A percentile compares a stretch with the other conserved stretches of the same genome.
Evolutionary conservation across 495 filamentous ascomycete species (phyloP).

Genomic region (Aspergillus campestris): DNA sequence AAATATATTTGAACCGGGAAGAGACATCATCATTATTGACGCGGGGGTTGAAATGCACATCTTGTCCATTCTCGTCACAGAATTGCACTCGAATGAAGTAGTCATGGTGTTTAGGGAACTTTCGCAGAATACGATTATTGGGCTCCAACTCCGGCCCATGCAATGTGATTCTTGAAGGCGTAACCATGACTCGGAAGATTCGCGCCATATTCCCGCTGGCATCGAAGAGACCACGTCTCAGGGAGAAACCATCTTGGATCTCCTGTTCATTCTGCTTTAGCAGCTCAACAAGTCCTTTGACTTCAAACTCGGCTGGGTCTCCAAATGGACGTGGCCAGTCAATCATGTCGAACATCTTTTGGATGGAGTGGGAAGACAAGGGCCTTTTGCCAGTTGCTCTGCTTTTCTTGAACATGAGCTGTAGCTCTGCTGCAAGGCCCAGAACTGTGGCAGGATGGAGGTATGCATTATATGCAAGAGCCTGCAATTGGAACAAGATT

Average conservation of each 20-base stretch:
- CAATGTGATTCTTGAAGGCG: slow-evolving; percentile 59
- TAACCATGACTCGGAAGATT: slow-evolving; percentile 56
- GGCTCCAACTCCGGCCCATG: slow-evolving; percentile 62
- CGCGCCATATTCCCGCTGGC: slow-evolving; percentile 3
- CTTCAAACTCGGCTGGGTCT: slow-evolving; percentile 9
- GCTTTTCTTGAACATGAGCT: background rate
- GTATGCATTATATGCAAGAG: slow-evolving; percentile 25
- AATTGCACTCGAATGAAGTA: slow-evolving; percentile 66
- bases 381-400: slow-evolving; percentile 1
- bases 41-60: slow-evolving; percentile 46
- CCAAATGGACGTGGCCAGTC: slow-evolving; percentile 11
- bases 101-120: slow-evolving; percentile 52
- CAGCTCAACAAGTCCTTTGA: background rate
- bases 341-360: slow-evolving; percentile 11
- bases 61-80: slow-evolving; percentile 62
- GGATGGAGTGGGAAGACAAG: slow-evolving; percentile 7
- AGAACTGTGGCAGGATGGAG: slow-evolving; percentile 19
- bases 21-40: slow-evolving; percentile 45
- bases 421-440: slow-evolving; percentile 4
- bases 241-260: slow-evolving; percentile 1
- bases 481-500: slow-evolving; percentile 31
- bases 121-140: slow-evolving; percentile 66
- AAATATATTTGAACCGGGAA: slow-evolving; percentile 48
- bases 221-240: slow-evolving; percentile 1
- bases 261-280: slow-evolving; percentile 8